Evolutionary conservation across 768 basidiomycete species (phyloP).

Genomic region (Piloderma croceum): DNA sequence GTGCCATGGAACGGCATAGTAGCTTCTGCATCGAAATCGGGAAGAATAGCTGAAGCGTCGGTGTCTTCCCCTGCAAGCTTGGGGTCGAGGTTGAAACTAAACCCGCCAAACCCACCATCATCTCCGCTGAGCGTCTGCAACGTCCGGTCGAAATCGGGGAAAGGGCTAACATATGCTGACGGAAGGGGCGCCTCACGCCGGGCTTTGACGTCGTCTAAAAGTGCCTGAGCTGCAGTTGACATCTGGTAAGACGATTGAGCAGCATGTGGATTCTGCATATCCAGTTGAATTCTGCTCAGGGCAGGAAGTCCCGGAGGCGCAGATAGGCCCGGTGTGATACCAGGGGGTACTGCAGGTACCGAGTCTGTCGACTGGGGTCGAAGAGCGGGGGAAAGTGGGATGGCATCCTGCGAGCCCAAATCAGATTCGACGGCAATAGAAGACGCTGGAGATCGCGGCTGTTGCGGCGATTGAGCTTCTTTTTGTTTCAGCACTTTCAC

Average conservation of each 20-base stretch:
- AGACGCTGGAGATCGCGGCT: slow-evolving; percentile 38
- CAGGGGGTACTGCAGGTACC: slow-evolving; percentile 41
- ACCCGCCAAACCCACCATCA: slow-evolving; percentile 58
- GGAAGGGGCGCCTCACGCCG: slow-evolving; percentile 56
- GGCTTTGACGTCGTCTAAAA: slow-evolving; percentile 78
- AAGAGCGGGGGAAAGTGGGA: slow-evolving; percentile 31
- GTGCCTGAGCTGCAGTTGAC: slow-evolving; percentile 77
- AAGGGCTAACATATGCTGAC: slow-evolving; percentile 49
- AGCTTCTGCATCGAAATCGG: slow-evolving; percentile 38
- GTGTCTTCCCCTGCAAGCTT: slow-evolving; percentile 51
- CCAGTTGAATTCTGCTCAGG: slow-evolving; percentile 40
- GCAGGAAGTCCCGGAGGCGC: slow-evolving; percentile 45
- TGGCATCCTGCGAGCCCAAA: slow-evolving; percentile 38
- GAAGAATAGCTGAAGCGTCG: slow-evolving; percentile 34
- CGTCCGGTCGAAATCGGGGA: slow-evolving; percentile 87
- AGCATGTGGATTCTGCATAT: slow-evolving; percentile 47
- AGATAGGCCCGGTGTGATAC: slow-evolving; percentile 55
- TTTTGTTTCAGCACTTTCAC: slow-evolving; percentile 31
- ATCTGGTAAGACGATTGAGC: slow-evolving; percentile 74
- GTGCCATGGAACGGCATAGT: slow-evolving; percentile 56
- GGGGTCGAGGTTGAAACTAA: slow-evolving; percentile 84
- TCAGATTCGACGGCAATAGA: slow-evolving; percentile 50
- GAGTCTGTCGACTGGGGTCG: slow-evolving; percentile 39
- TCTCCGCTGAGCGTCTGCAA: slow-evolving; percentile 64
- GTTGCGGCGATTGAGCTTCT: slow-evolving; percentile 31